These are phyloP conservation scores for Echinosophora koreensis DNA, from an alignment of 306 rosid species.

Conservation along the genomic window DNA sequence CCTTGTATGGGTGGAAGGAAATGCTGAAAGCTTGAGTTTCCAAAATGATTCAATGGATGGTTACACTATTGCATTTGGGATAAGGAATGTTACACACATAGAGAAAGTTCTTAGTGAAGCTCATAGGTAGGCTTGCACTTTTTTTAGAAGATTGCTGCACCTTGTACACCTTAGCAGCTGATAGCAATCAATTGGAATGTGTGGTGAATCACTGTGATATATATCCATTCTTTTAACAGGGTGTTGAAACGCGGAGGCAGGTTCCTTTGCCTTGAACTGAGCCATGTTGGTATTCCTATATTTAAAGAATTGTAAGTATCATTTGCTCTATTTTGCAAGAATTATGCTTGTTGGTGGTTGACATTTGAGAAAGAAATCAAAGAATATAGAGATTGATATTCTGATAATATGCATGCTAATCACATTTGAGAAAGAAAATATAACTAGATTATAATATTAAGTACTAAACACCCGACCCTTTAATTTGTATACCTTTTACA, in stretches of 20 bases:
- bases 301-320: slow-evolving; percentile 87
- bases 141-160: slow-evolving; percentile 28
- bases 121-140: slow-evolving; percentile 61
- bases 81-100: slow-evolving; percentile 93
- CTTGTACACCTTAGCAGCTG: slow-evolving; percentile 24
- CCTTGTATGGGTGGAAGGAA: slow-evolving; percentile 90
- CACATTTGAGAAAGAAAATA: slow-evolving; percentile 40
- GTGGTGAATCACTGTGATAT: not conserved
- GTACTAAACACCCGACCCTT: not conserved
- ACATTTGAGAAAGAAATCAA: slow-evolving; percentile 21
- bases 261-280: slow-evolving; percentile 95
- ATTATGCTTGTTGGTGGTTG: slow-evolving; percentile 17
- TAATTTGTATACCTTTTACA: slow-evolving; percentile 3
- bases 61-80: slow-evolving; percentile 97
- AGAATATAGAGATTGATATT: slow-evolving; percentile 11
- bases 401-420: slow-evolving; percentile 25
- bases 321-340: slow-evolving; percentile 37
- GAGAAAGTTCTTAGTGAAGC: slow-evolving; percentile 92
- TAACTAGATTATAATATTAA: not conserved
- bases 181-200: slow-evolving; percentile 25
- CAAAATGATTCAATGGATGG: slow-evolving; percentile 87
- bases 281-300: slow-evolving; percentile 83
- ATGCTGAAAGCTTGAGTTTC: slow-evolving; percentile 82
- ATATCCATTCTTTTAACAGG: slow-evolving; percentile 55
- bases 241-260: slow-evolving; percentile 92